Conservation (phyloP, 169 alveolate genomes). For the Plasmodium adleri region DNA sequence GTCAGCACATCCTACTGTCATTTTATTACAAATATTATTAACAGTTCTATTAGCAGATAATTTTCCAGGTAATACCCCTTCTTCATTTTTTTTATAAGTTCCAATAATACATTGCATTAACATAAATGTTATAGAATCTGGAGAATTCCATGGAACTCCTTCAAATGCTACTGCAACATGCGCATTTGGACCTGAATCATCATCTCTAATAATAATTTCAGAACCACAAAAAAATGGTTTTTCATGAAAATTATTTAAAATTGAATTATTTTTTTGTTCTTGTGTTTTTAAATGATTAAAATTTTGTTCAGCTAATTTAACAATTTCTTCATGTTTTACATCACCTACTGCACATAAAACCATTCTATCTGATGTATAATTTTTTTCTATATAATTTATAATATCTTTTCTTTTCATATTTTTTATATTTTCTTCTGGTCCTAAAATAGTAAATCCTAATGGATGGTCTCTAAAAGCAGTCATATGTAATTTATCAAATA, state of each 20-base stretch:
- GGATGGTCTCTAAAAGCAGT: slow-evolving; percentile 93
- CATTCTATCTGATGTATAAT: slow-evolving; percentile 95
- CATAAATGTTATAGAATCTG: slow-evolving; percentile 94
- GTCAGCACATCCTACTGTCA: slow-evolving; percentile 90
- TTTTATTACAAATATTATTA: slow-evolving; percentile 85
- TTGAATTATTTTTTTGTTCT: slow-evolving; percentile 5
- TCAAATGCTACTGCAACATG: slow-evolving; percentile 93
- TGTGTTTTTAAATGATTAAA: slow-evolving; percentile 38
- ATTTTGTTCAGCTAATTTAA: slow-evolving; percentile 79
- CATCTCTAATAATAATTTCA: slow-evolving; percentile 82
- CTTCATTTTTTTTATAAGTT: slow-evolving; percentile 87
- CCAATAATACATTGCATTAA: slow-evolving; percentile 95
- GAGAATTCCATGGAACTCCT: slow-evolving; percentile 95
- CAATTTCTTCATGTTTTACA: slow-evolving; percentile 91
- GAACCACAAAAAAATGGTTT: slow-evolving; percentile 88
- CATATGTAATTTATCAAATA: slow-evolving; percentile 92
- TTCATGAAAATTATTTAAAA: slow-evolving; percentile 50
- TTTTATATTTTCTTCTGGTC: slow-evolving; percentile 91
- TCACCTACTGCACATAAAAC: slow-evolving; percentile 94
- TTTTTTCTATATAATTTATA: slow-evolving; percentile 89
- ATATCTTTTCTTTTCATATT: slow-evolving; percentile 90
- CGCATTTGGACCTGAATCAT: slow-evolving; percentile 90
- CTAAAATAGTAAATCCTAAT: slow-evolving; percentile 93
- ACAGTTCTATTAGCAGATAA: slow-evolving; percentile 87
- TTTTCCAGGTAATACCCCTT: slow-evolving; percentile 88